Base-by-base conservation (phyloP, 1,284 basidiomycete genomes). In the Fomitopsis schrenkii region DNA sequence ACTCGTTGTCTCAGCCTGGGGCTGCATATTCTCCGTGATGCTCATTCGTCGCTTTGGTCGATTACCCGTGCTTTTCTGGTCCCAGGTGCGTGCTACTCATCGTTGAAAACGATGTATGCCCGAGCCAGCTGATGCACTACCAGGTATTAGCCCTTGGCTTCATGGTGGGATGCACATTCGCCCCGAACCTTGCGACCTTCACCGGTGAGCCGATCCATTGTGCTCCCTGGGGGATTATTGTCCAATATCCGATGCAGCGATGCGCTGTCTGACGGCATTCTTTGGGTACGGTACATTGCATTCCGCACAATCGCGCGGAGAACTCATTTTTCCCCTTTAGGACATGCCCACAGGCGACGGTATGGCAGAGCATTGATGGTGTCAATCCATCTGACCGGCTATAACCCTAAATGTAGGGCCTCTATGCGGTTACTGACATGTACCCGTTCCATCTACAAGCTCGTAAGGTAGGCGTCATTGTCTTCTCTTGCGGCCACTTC, bases 401-500 rank as follows among this genome's bases (percentile, higher is more conserved):
- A 4, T 6, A 14, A 15, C 15, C 35, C 28, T 57, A n/a, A 5
- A 3, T 19, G 46, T 56, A 87, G 87, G 88, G 87, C 54, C 75
- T 90, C 2, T 88, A 83, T 64, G 74, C 87, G 19, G 80, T 89
- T 61, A 84, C 85, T 6, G 89, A 91, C 66, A 76, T 91, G 61
- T 91, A 83, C 70, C 88, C 89, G 1, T 91, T 91, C 77, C 89
- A 91, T 66, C 74, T 87, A 30, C 89, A 91, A 70, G 88, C 89
- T 22, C 81, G 87, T 45, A 90, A 89, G 80, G 84, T 82, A 42
- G 26, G 66, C 58, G 8, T 30, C 10, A 41, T 14, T 41, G 8
- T 4, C 38, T 52, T 35, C 19, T 42, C 28, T 12, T 22, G 5
- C 3, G 10, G 14, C 19, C 14, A 19, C 9, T 7, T 33, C 44